phyloP scores from a whole-genome alignment of 257 asterid genomes.

The Solanum rostratum region DNA sequence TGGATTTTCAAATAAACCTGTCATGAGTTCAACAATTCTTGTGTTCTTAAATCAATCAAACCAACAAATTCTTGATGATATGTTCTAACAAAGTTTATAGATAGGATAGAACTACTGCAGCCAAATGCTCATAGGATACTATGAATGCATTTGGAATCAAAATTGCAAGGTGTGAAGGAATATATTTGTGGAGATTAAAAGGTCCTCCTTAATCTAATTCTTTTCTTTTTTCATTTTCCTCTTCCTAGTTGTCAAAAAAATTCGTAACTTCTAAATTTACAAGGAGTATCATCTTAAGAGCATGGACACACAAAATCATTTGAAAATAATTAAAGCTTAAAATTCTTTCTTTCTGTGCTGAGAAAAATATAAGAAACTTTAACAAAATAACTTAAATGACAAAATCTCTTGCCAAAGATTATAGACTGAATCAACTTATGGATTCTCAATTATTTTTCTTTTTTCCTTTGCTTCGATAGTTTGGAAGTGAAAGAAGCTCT shows the following conservation, averaged over 20 bases:
- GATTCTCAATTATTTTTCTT: background rate
- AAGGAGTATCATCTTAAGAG: background rate
- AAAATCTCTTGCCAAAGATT: background rate
- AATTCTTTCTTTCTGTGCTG: background rate
- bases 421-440: background rate
- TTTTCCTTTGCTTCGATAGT: background rate
- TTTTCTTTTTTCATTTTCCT: background rate
- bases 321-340: background rate
- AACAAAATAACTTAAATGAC: background rate
- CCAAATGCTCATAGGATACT: background rate
- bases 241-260: background rate
- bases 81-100: background rate
- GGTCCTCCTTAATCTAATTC: background rate
- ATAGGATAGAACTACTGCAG: background rate
- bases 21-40: slow-evolving; percentile 12
- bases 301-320: background rate
- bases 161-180: background rate
- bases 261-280: background rate
- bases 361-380: background rate
- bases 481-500: background rate
- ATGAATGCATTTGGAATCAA: background rate
- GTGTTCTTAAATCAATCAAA: background rate
- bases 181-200: background rate
- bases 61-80: background rate
- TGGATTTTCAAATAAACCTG: slow-evolving; percentile 86